These are phyloP conservation scores for Sequoiadendron giganteum DNA, from an alignment of 75 land plant genomes.

Conservation along the genomic window DNA sequence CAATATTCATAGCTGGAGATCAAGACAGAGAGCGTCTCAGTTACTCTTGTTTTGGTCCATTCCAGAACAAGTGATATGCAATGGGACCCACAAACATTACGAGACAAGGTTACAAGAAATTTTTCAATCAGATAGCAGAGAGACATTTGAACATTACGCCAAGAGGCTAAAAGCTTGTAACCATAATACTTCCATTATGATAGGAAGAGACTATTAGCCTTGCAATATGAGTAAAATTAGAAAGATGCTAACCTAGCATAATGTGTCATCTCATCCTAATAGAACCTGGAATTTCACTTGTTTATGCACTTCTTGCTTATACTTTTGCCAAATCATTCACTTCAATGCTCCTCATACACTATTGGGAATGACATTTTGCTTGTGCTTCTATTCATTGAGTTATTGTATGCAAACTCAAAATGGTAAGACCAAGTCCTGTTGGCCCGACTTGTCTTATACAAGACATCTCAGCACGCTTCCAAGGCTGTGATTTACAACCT, in stretches of 20 bases:
- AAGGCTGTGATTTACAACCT: no score
- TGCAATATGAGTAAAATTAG: not conserved
- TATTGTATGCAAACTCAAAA: no score
- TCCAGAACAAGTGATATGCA: not conserved
- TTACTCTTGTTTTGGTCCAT: not conserved
- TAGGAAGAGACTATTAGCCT: not conserved
- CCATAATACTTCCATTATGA: not conserved
- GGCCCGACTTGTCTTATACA: no score
- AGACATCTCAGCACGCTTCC: no score
- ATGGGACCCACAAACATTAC: not conserved
- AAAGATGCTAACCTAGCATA: not conserved
- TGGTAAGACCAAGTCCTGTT: no score
- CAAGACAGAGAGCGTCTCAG: not conserved
- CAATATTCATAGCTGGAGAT: not conserved
- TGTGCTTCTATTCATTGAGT: no score
- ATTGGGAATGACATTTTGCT: no score
- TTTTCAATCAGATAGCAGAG: not conserved
- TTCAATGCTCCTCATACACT: no score
- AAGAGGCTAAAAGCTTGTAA: not conserved
- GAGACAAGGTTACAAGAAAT: no score
- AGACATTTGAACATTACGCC: not conserved
- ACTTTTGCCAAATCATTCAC: no score
- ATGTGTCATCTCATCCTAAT: not conserved
- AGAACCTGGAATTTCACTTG: no score
- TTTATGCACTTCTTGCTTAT: no score